Conservation (phyloP, 2,329 filamentous ascomycete species). For the Balansia obtecta region DNA sequence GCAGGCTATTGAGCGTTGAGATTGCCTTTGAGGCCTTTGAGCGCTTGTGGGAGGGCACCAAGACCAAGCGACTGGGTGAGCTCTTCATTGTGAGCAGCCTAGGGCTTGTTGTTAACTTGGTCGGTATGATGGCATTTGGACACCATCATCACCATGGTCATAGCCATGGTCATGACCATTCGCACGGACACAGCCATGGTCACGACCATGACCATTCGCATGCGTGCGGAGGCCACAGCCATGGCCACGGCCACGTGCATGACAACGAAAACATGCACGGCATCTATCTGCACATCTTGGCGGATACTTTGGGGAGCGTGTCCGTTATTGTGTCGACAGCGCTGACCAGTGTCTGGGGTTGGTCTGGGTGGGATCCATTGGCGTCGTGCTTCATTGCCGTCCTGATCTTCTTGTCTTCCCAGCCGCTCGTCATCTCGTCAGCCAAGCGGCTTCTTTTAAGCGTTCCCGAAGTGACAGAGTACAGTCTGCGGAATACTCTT, state of each 20-base stretch:
- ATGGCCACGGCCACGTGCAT: constrained; percentile 31
- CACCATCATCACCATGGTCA: constrained; percentile 43
- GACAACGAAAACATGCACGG: constrained; percentile 97
- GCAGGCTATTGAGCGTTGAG: constrained; percentile 80
- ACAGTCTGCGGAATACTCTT: constrained; percentile 73
- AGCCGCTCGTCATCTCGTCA: constrained; percentile 75
- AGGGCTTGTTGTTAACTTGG: constrained; percentile 79
- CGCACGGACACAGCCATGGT: constrained; percentile 27
- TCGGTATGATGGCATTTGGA: constrained; percentile 79
- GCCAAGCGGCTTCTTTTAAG: constrained; percentile 75
- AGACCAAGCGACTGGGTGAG: constrained; percentile 75
- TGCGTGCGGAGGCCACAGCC: constrained; percentile 15
- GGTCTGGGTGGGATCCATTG: constrained; percentile 89
- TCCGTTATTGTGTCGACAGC: constrained; percentile 89
- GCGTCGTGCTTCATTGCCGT: constrained; percentile 89
- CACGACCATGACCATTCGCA: constrained; percentile 34
- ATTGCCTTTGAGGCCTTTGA: constrained; percentile 94
- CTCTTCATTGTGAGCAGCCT: constrained; percentile 79
- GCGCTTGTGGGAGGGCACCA: constrained; percentile 67
- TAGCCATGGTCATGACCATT: constrained; percentile 23
- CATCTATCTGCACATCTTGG: constrained; percentile 90
- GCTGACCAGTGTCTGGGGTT: constrained; percentile 75
- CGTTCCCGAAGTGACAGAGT: constrained; percentile 75
- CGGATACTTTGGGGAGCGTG: constrained; percentile 86
- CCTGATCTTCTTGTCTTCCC: constrained; percentile 83